Evolutionary conservation across 495 filamentous ascomycete species (phyloP).

Genomic region (Neurospora sp.): DNA sequence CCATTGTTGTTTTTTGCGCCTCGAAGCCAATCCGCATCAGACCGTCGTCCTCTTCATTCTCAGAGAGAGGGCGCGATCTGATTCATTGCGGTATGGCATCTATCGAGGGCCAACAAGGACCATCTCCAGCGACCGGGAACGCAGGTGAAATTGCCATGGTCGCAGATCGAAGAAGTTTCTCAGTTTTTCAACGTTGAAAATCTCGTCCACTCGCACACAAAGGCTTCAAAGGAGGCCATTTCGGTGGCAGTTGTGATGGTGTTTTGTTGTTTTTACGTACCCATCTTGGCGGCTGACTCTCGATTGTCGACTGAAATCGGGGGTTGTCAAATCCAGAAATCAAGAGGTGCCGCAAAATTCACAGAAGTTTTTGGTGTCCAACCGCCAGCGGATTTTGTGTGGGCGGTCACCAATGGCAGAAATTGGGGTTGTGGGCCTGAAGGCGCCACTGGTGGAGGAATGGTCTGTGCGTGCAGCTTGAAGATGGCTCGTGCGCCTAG

Average conservation of each 20-base stretch:
- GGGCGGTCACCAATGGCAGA: constrained; percentile 1
- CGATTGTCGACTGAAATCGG: constrained; percentile 28
- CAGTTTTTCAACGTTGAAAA: constrained; percentile 4
- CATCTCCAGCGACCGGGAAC: background rate
- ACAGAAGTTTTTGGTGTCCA: constrained; percentile 9
- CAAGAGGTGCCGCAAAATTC: constrained; percentile 8
- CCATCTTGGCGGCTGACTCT: constrained; percentile 39
- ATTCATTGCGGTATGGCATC: background rate
- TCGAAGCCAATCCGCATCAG: background rate
- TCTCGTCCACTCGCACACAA: constrained; percentile 37
- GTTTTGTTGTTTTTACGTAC: constrained; percentile 29
- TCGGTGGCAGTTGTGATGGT: constrained; percentile 1
- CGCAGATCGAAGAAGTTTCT: constrained; percentile 25
- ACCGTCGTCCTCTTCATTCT: background rate
- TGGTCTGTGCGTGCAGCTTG: background rate
- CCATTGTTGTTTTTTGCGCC: constrained; percentile 7
- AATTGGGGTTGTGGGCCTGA: background rate
- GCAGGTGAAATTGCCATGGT: constrained; percentile 23
- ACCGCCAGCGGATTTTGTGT: constrained; percentile 1
- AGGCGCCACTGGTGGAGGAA: background rate
- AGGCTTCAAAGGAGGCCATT: constrained; percentile 21
- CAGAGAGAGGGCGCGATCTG: constrained; percentile 2
- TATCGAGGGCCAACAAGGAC: background rate
- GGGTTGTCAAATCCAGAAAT: constrained; percentile 22
- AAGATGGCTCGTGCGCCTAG: background rate